These are phyloP conservation scores for Debaryomyces maramus DNA, from an alignment of 805 yeast genomes.

Conservation along the genomic window DNA sequence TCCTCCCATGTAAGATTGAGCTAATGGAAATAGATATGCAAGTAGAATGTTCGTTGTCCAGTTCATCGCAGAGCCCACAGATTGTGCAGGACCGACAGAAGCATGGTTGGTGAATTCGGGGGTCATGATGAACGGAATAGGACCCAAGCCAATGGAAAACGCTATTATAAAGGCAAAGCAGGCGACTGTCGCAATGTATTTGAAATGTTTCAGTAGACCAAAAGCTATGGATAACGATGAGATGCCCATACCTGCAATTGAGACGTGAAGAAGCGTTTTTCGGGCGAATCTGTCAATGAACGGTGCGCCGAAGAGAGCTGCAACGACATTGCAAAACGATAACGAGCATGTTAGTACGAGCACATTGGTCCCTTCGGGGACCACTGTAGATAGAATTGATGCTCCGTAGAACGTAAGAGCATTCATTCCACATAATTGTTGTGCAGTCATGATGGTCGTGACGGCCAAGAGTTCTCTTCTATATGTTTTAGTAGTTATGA, in stretches of 20 bases:
- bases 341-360: constrained; percentile 69
- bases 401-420: constrained; percentile 91
- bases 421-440: constrained; percentile 72
- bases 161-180: constrained; percentile 36
- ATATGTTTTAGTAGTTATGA: constrained; percentile 18
- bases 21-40: constrained; percentile 33
- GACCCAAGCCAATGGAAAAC: constrained; percentile 37
- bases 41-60: constrained; percentile 36
- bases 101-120: constrained; percentile 35
- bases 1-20: constrained; percentile 26
- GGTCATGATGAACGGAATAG: constrained; percentile 39
- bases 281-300: constrained; percentile 75
- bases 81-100: constrained; percentile 34
- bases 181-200: constrained; percentile 18
- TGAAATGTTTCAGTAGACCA: constrained; percentile 19
- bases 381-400: constrained; percentile 60
- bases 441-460: constrained; percentile 36
- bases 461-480: constrained; percentile 30
- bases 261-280: constrained; percentile 38
- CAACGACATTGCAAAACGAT: constrained; percentile 66
- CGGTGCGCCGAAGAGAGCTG: constrained; percentile 69
- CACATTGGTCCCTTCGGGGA: constrained; percentile 61
- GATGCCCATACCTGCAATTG: constrained; percentile 22
- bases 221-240: constrained; percentile 25
- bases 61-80: constrained; percentile 34